Base-by-base conservation (phyloP, 257 asterid genomes). In the Linderniella brevidens region DNA sequence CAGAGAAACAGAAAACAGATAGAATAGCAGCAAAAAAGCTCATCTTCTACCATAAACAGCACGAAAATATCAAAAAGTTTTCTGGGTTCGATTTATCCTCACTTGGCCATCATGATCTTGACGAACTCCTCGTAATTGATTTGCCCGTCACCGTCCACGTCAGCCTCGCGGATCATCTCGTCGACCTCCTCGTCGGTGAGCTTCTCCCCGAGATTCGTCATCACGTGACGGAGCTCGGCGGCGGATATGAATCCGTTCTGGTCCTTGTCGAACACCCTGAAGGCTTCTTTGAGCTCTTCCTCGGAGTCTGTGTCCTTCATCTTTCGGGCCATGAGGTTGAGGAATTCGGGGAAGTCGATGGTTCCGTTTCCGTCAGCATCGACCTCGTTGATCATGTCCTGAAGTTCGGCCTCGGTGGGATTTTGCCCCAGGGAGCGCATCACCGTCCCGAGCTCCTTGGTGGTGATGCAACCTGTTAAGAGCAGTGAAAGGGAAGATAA, bases 21-120 rank as follows among this genome's bases (percentile, higher is more conserved):
- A 25, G 32, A 25, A 25, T 25, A 25, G 32, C 32, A 25, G 32
- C 4, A 25, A 25, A 25, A 25, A 25, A 25, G 32, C 32, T 25
- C 32, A 25, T 6, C 32, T 25, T 59, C 57, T 52, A 65, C 60
- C 51, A 65, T 49, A 59, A 44, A 72, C 50, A 58, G 54, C 56
- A 64, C n/a, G 39, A 55, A 70, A 60, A 58, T 13, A 47, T 20
- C n/a, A 57, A 41, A 41, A 25, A 25, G 32, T 25, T 25, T 25
- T 25, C 57, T 64, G 56, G 64, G 58, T 58, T 58, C 43, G 71
- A 49, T 61, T 64, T 40, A 55, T 49, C 56, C 82, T 74, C 78
- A 74, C 82, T 68, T 74, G 69, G 78, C 82, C 82, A 73, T 70
- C 86, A 77, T 77, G 66, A 73, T 69, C 72, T 68, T 73, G 77